Conservation (phyloP, 768 basidiomycete genomes). For the Mycena chlorophos region DNA sequence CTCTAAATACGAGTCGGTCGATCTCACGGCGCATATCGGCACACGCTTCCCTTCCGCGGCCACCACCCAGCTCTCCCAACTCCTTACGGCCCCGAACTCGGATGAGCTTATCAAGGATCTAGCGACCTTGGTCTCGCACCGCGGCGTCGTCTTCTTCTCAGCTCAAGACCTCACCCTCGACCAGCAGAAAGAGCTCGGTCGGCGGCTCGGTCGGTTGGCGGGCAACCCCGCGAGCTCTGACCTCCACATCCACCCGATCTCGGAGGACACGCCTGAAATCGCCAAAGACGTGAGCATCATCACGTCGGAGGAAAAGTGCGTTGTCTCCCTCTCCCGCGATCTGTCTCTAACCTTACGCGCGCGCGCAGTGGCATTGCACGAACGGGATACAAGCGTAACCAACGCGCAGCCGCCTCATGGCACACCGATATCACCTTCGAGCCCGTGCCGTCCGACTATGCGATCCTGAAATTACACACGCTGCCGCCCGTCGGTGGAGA, state of each 20-base stretch:
- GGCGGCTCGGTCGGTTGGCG: slow-evolving; percentile 47
- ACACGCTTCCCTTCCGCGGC: slow-evolving; percentile 44
- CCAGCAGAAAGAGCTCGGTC: slow-evolving; percentile 52
- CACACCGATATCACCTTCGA: slow-evolving; percentile 66
- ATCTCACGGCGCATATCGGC: slow-evolving; percentile 58
- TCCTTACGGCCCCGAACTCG: slow-evolving; percentile 46
- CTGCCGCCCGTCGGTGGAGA: slow-evolving; percentile 44
- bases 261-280: slow-evolving; percentile 48
- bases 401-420: slow-evolving; percentile 48
- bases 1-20: slow-evolving; percentile 34
- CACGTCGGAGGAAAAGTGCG: slow-evolving; percentile 40
- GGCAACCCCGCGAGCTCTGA: slow-evolving; percentile 49
- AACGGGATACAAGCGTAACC: slow-evolving; percentile 31
- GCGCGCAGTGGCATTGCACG: slow-evolving; percentile 38
- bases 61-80: slow-evolving; percentile 45
- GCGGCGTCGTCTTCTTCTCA: slow-evolving; percentile 68
- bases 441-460: slow-evolving; percentile 58
- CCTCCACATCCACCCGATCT: slow-evolving; percentile 59
- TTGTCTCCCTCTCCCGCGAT: slow-evolving; percentile 1
- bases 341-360: neutral
- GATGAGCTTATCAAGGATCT: slow-evolving; percentile 57
- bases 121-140: slow-evolving; percentile 51
- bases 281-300: slow-evolving; percentile 57
- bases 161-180: slow-evolving; percentile 50
- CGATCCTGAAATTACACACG: slow-evolving; percentile 46